Evolutionary conservation across 208 protist genomes (phyloP).

Genomic region (Leishmania martiniquensis): DNA sequence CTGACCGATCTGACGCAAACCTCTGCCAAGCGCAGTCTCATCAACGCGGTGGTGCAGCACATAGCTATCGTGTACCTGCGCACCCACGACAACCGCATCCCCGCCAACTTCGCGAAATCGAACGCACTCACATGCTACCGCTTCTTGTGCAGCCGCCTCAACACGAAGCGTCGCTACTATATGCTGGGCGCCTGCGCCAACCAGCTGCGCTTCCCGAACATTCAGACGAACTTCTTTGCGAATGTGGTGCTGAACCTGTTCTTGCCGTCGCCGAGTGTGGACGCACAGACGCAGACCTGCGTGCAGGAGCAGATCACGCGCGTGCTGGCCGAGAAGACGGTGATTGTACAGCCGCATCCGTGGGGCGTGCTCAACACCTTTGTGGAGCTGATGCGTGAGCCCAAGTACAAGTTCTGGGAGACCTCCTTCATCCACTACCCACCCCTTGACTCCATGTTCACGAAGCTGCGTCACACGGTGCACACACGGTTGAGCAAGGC

Average conservation of each 20-base stretch:
- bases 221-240: slow-evolving; percentile 99
- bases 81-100: slow-evolving; percentile 37
- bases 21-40: slow-evolving; percentile 62
- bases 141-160: slow-evolving; percentile 92
- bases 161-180: slow-evolving; percentile 94
- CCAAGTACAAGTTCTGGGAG: slow-evolving; percentile 95
- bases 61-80: slow-evolving; percentile 85
- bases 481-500: slow-evolving; percentile 47
- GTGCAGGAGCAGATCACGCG: slow-evolving; percentile 98
- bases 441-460: slow-evolving; percentile 93
- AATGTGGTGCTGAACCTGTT: slow-evolving; percentile 98
- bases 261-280: slow-evolving; percentile 64
- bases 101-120: slow-evolving; percentile 44
- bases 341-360: slow-evolving; percentile 98
- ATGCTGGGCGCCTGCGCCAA: slow-evolving; percentile 98
- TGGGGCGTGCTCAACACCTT: slow-evolving; percentile 99
- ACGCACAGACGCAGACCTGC: slow-evolving; percentile 66
- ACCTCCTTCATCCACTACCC: slow-evolving; percentile 92
- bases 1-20: slow-evolving; percentile 79
- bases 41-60: slow-evolving; percentile 98
- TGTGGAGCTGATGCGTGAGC: slow-evolving; percentile 99
- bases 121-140: slow-evolving; percentile 97
- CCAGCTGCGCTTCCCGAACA: slow-evolving; percentile 99
- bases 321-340: slow-evolving; percentile 97
- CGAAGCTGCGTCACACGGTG: slow-evolving; percentile 87